Evolutionary conservation across 2,329 filamentous ascomycete species (phyloP), one percentile per base, ranked within the genome.

Genomic region (Cladosporium austrohemisphaericum): DNA sequence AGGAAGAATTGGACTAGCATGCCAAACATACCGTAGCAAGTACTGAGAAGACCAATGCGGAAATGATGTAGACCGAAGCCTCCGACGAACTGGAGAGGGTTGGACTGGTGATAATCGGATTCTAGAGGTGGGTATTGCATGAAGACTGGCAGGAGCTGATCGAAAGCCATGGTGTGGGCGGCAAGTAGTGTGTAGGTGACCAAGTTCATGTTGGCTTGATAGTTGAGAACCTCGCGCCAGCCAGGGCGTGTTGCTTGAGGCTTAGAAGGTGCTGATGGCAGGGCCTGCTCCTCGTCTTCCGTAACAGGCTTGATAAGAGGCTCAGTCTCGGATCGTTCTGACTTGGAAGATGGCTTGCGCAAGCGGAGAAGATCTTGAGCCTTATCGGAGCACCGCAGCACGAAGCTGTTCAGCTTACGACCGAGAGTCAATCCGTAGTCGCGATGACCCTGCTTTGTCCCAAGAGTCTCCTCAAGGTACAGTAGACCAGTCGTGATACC

Each of bases 71-170:
- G 73, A 1, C 89, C 89, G 63, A 93, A 93, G 0, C 89, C 89
- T 36, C 88, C 85, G 3, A 78, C 77, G 62, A 96, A 96, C 61
- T 87, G 85, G 61, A 96, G 84, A 0, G 91, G 91, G 14, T 56
- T 54, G 4, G 40, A 41, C 0, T 88, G 76, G 2, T 75, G 70
- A 9, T 81, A 72, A 0, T 77, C 71, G 0, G 81, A 79, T 50
- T 80, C 76, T 38, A 78, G 68, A 7, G 61, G 57, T 0, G 86
- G 85, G 56, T 88, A 85, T 68, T 95, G 87, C 61, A 96, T 78
- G 66, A 95, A 95, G 1, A 96, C 88, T 3, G 90, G 87, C 1
- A 97, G 79, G 2, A 92, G 76, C 63, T 95, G 90, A 67, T 97
- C 92, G 63, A 84, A 96, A 1, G 88, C 84, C 31, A 94, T 82